Base-by-base conservation (phyloP, 495 filamentous ascomycete species). In the Emericellopsis terricola region DNA sequence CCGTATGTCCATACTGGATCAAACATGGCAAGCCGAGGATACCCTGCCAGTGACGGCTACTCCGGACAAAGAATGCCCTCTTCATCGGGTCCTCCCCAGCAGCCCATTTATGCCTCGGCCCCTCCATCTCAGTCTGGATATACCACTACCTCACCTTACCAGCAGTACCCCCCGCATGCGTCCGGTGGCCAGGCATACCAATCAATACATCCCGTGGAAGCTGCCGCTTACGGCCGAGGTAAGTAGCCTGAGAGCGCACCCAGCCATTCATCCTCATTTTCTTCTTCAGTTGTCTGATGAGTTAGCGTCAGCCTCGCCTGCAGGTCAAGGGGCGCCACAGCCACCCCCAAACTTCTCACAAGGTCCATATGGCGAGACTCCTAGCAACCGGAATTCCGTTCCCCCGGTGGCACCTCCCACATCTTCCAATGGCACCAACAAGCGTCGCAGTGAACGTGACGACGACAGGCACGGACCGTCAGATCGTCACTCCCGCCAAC, bases 151-250 rank as follows among this genome's bases (percentile, higher is more conserved):
- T 19, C 45, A n/a, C n/a, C n/a, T n/a, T n/a, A n/a, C 34, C 44
- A 45, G 39, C 17, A 38, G 24, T 56, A 52, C 48, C 50, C 51
- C 29, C 44, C 46, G 41, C 48, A 44, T 31, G 50, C 49, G 15
- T 38, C 44, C 32, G 33, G 51, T 4, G 41, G 43, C 37, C 48
- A 41, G 41, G 42, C 51, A 21, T 19, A 40, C 41, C 48, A 47
- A 28, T 29, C 42, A 43, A 43, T 45, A 39, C 60, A 59, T 41
- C 55, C 59, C 34, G 39, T n/a, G n/a, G n/a, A n/a, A n/a, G n/a
- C n/a, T n/a, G n/a, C n/a, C n/a, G n/a, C n/a, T n/a, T n/a, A n/a
- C 41, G 62, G 60, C 54, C 66, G 66, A 56, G 62, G 59, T 61
- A 53, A 53, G 57, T 60, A 64, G 50, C 47, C 54, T 45, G 50